A percentile compares a stretch with the other conserved stretches of the same genome.
These are phyloP conservation scores for Eucalyptus rudis DNA, from an alignment of 345 rosid species.

Conservation along the genomic window DNA sequence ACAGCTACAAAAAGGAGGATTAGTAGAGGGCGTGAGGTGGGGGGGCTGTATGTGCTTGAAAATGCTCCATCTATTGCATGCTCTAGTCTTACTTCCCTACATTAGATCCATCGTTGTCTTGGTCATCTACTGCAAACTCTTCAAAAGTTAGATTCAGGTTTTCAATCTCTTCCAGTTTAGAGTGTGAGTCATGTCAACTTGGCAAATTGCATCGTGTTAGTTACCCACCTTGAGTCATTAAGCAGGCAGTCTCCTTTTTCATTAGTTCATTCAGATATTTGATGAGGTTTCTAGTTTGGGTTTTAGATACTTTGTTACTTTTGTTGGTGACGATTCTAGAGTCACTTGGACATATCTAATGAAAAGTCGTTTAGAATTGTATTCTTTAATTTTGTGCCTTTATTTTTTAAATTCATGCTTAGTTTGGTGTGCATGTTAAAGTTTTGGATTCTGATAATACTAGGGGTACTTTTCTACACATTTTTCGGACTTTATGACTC, in stretches of 20 bases:
- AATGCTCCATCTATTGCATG: neutral
- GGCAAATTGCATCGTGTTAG: neutral
- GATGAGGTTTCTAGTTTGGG: neutral
- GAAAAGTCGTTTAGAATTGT: neutral
- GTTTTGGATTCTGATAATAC: neutral
- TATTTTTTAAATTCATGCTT: neutral
- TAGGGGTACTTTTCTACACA: neutral
- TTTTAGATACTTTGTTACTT: neutral
- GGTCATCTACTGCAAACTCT: neutral
- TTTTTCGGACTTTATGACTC: neutral
- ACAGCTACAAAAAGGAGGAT: neutral
- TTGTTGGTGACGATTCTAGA: neutral
- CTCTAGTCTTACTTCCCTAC: neutral
- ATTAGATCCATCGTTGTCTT: neutral
- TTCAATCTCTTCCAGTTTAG: neutral
- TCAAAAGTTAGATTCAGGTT: neutral
- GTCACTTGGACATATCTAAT: neutral
- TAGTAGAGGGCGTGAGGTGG: neutral
- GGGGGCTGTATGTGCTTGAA: neutral
- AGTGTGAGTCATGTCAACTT: neutral
- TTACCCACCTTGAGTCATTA: neutral
- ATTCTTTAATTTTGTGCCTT: neutral
- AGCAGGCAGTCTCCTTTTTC: neutral
- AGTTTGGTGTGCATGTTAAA: neutral
- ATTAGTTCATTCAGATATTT: neutral